Percentiles rank a stretch among this genome's conserved stretches.
These are phyloP conservation scores for Erythrobasidium hasegawianum DNA, from an alignment of 1,284 basidiomycete genomes.

Conservation along the genomic window DNA sequence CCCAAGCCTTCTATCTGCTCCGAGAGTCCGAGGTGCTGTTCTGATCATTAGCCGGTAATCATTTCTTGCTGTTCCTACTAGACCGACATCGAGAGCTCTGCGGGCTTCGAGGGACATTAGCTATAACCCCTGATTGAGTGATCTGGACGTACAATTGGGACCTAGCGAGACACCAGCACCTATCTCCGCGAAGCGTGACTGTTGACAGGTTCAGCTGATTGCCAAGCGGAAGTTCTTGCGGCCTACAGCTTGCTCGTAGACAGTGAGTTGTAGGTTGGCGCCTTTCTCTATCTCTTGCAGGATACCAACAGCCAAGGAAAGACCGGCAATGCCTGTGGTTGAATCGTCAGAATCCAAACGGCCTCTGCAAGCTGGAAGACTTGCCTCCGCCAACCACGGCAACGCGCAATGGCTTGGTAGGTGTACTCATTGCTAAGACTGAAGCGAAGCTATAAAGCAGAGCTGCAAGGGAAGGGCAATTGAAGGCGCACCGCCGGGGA, in stretches of 20 bases:
- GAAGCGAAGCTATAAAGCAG: too few species aligned
- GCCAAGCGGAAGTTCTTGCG: too few species aligned
- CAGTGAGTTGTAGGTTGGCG: constrained; percentile 29
- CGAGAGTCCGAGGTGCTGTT: constrained; percentile 14
- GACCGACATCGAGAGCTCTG: constrained; percentile 5
- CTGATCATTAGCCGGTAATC: neutral
- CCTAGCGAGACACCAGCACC: constrained; percentile 38
- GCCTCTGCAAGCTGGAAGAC: too few species aligned
- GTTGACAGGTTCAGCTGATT: too few species aligned
- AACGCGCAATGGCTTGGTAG: constrained; percentile 22
- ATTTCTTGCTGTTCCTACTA: too few species aligned
- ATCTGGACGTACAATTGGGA: constrained; percentile 22
- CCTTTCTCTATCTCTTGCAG: constrained; percentile 31
- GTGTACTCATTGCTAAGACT: too few species aligned
- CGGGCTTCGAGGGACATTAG: neutral
- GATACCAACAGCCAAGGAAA: constrained; percentile 29
- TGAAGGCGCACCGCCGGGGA: too few species aligned
- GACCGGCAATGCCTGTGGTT: constrained; percentile 31
- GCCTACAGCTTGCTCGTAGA: constrained; percentile 33
- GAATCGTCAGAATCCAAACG: too few species aligned
- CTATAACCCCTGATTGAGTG: too few species aligned
- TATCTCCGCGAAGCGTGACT: constrained; percentile 37
- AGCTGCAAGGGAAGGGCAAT: too few species aligned
- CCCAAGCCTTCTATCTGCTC: constrained; percentile 13
- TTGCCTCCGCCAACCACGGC: constrained; percentile 28